phyloP scores from a whole-genome alignment of 116 monocot species.

The Zostera marina region DNA sequence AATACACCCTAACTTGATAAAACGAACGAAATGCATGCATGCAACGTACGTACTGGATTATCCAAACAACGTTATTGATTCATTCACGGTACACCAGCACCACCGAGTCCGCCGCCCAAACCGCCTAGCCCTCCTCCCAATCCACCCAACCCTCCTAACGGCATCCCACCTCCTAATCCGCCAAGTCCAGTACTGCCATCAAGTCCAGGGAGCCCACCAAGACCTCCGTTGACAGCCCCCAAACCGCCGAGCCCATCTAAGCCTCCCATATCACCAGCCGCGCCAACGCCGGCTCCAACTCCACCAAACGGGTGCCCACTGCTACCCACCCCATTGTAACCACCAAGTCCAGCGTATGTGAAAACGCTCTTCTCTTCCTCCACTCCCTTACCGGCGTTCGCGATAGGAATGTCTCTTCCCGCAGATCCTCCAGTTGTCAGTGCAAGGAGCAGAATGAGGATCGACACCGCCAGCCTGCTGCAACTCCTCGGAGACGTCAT shows the following conservation, averaged over 20 bases:
- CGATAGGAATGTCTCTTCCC: background rate
- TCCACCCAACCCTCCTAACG: conserved; percentile 4
- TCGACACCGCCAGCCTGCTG: too few relatives aligned
- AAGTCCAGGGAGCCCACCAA: conserved; percentile 5
- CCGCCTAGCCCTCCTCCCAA: conserved; percentile 2
- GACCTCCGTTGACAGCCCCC: conserved; percentile 6
- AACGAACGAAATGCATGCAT: too few relatives aligned
- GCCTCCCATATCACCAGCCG: background rate
- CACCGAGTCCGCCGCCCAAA: conserved; percentile 6
- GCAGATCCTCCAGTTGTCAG: too few relatives aligned
- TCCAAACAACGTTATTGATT: too few relatives aligned
- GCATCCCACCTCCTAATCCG: conserved; percentile 3
- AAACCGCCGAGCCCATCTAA: conserved; percentile 10
- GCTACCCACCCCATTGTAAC: conserved; percentile 11
- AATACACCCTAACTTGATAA: too few relatives aligned
- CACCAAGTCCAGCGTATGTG: conserved; percentile 15
- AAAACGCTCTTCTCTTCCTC: conserved; percentile 17
- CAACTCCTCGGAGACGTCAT: too few relatives aligned
- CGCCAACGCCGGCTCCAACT: conserved; percentile 2
- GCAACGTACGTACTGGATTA: too few relatives aligned
- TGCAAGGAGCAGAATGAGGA: too few relatives aligned
- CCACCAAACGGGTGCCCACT: conserved; percentile 8
- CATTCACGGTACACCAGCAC: conserved; percentile 2
- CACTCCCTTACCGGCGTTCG: background rate
- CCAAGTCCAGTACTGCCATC: conserved; percentile 7